Base-by-base conservation (phyloP, 2,329 filamentous ascomycete genomes). In the Botrytis porri region DNA sequence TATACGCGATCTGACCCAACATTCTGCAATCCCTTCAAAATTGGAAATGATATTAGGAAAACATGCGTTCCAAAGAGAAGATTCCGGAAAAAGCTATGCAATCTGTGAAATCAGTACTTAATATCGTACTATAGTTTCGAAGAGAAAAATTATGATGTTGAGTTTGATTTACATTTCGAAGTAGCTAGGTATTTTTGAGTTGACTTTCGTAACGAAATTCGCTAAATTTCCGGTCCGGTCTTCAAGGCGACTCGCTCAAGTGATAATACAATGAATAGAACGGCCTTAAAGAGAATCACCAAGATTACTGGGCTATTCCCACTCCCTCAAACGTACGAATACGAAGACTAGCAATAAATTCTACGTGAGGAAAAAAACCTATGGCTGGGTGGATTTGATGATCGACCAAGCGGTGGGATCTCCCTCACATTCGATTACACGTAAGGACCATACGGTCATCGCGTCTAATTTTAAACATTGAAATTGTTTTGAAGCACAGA, bases 51-150 rank as follows among this genome's bases (percentile, higher is more conserved):
- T 14, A n/a, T 14, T 51, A 4, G 4, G 7, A 45, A 45, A 20
- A 8, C n/a, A n/a, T n/a, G n/a, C n/a, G n/a, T n/a, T n/a, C n/a
- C n/a, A n/a, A n/a, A n/a, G n/a, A n/a, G n/a, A n/a, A n/a, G n/a
- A n/a, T n/a, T n/a, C n/a, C n/a, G n/a, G n/a, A n/a, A n/a, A 22
- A 22, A 7, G 43, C 18, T 9, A 45, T n/a, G 48, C 8, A 14
- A 29, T 16, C 5, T n/a, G 7, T 6, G 12, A 54, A 29, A 8
- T 16, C 0, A 54, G 16, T 16, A 29, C 0, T 54, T 3, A 14
- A n/a, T 1, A 8, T 54, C 0, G 12, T 25, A 51, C 9, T 51
- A 1, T n/a, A 4, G 10, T 12, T 6, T 25, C 3, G 3, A 12
- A 12, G 22, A 12, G 48, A 51, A n/a, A n/a, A n/a, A 14, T 51